Evolutionary conservation across 768 basidiomycete species (phyloP).

Genomic region (Clavaria fumosa): DNA sequence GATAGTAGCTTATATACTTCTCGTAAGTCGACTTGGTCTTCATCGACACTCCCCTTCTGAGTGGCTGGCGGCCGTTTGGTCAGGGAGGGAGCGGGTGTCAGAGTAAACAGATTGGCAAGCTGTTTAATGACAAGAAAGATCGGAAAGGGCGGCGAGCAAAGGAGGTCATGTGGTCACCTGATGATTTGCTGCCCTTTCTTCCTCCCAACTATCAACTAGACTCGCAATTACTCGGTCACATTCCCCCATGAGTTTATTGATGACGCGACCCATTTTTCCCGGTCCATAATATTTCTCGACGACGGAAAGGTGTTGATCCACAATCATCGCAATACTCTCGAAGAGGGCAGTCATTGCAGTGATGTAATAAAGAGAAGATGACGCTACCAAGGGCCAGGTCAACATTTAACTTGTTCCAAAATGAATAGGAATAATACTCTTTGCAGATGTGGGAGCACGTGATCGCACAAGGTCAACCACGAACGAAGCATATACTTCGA

Average conservation of each 20-base stretch:
- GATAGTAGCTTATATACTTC: slow-evolving; percentile 86
- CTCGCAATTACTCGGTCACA: slow-evolving; percentile 71
- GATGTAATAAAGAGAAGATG: slow-evolving; percentile 85
- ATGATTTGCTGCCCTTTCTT: slow-evolving; percentile 70
- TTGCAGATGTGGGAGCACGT: slow-evolving; percentile 61
- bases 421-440: slow-evolving; percentile 38
- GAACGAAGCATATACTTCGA: slow-evolving; percentile 85
- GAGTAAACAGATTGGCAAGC: slow-evolving; percentile 31
- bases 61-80: slow-evolving; percentile 1
- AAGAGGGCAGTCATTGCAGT: slow-evolving; percentile 82
- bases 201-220: slow-evolving; percentile 76
- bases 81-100: slow-evolving; percentile 18
- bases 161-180: slow-evolving; percentile 40
- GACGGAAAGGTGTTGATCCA: slow-evolving; percentile 94
- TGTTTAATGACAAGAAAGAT: too few relatives aligned
- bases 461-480: slow-evolving; percentile 81
- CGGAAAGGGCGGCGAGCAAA: too few relatives aligned
- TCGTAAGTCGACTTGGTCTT: slow-evolving; percentile 59
- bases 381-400: slow-evolving; percentile 35
- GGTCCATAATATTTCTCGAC: slow-evolving; percentile 96
- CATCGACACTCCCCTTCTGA: slow-evolving; percentile 22
- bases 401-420: slow-evolving; percentile 7
- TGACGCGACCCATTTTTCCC: slow-evolving; percentile 74
- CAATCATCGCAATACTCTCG: slow-evolving; percentile 88
- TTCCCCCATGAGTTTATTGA: slow-evolving; percentile 63